A percentile compares a stretch with the other conserved stretches of the same genome.
phyloP scores from a whole-genome alignment of 1,284 basidiomycete species.

The Rhodotorula glutinis region DNA sequence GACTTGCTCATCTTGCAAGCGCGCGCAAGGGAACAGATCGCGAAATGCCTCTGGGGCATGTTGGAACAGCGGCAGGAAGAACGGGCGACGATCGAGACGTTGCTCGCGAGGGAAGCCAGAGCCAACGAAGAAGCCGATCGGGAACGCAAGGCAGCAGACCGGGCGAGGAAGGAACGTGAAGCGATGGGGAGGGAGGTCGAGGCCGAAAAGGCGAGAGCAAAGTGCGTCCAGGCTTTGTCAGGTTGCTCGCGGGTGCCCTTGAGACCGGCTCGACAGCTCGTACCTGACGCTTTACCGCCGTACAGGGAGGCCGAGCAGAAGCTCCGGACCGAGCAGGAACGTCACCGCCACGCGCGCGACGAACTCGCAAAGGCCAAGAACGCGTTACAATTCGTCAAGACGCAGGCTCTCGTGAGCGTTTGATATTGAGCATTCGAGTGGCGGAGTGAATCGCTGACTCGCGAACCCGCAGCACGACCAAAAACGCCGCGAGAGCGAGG shows the following conservation, averaged over 20 bases:
- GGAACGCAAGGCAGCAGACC: conserved; percentile 5
- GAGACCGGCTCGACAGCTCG: not conserved
- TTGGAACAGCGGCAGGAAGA: conserved; percentile 14
- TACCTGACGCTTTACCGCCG: not conserved
- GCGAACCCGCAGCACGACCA: conserved; percentile 25
- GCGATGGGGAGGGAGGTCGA: conserved; percentile 20
- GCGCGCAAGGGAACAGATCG: conserved; percentile 26
- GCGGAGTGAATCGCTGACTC: not conserved
- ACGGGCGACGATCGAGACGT: conserved; percentile 8
- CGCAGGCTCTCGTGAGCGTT: conserved; percentile 27
- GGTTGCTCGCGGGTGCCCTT: not conserved
- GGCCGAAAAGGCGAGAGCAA: conserved; percentile 19
- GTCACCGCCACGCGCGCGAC: conserved; percentile 17
- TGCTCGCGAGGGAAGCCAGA: conserved; percentile 13
- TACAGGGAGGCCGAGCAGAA: conserved; percentile 16
- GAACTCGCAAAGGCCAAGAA: conserved; percentile 28
- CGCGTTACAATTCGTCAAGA: conserved; percentile 34
- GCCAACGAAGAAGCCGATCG: conserved; percentile 25
- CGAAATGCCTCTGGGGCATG: conserved; percentile 33
- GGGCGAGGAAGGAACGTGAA: conserved; percentile 12
- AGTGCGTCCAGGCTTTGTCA: conserved; percentile 10
- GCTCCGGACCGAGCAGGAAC: conserved; percentile 22
- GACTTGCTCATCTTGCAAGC: conserved; percentile 19
- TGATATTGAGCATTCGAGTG: not conserved
- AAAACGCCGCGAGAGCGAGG: conserved; percentile 35